Evolutionary conservation across 1,284 basidiomycete genomes (phyloP).

Genomic region (Cutaneotrichosporon curvatum): DNA sequence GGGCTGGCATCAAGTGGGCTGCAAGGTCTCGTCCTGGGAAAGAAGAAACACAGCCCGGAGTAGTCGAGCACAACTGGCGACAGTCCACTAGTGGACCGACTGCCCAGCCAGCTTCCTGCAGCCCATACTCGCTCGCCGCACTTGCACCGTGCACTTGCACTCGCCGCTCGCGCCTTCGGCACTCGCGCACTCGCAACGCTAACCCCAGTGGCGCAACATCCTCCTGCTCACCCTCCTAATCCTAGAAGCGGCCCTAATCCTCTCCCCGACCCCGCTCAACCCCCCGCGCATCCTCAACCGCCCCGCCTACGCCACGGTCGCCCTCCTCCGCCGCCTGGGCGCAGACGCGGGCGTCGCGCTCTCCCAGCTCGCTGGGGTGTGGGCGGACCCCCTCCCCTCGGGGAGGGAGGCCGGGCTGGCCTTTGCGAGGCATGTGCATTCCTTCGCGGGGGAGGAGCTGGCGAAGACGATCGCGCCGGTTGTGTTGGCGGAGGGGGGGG

Average conservation of each 20-base stretch:
- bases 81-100: no score
- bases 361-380: slow-evolving; percentile 33
- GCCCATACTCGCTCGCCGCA: no score
- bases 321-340: slow-evolving; percentile 25
- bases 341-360: slow-evolving; percentile 30
- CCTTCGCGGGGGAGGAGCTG: not conserved
- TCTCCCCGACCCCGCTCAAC: slow-evolving; percentile 20
- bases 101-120: no score
- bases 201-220: slow-evolving; percentile 62
- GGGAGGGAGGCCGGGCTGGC: not conserved
- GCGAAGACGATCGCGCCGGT: slow-evolving; percentile 4
- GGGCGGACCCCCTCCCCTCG: slow-evolving; percentile 12
- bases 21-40: no score
- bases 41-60: no score
- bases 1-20: no score
- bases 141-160: no score
- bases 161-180: no score
- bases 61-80: no score
- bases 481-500: not conserved
- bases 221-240: slow-evolving; percentile 58
- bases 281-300: not conserved
- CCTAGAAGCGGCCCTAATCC: slow-evolving; percentile 27
- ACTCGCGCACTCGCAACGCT: no score
- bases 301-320: slow-evolving; percentile 30
- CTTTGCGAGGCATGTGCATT: not conserved